Evolutionary conservation across 345 rosid species (phyloP).

Genomic region (Aquilaria sinensis): DNA sequence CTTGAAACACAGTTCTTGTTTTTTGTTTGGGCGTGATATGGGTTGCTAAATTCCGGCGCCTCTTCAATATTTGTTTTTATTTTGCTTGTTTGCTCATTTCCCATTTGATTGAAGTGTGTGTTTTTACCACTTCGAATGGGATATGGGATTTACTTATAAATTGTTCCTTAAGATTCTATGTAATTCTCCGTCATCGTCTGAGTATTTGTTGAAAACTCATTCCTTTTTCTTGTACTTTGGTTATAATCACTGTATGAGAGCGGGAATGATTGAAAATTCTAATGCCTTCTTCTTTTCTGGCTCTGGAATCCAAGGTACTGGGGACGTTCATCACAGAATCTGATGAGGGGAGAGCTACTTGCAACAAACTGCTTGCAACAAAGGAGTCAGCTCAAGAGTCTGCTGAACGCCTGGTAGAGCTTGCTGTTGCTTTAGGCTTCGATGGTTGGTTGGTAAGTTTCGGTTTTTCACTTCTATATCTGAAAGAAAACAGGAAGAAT

Average conservation of each 20-base stretch:
- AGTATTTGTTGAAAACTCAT: too few species aligned
- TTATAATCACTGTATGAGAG: neutral
- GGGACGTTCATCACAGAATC: constrained; percentile 89
- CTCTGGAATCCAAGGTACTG: constrained; percentile 45
- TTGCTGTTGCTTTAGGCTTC: constrained; percentile 57
- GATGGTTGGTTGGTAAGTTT: constrained; percentile 88
- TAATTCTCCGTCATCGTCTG: too few species aligned
- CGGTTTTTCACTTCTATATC: neutral
- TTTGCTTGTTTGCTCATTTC: neutral
- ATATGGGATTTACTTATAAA: too few species aligned
- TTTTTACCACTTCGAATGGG: too few species aligned
- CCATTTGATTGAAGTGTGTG: neutral
- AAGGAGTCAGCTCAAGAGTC: constrained; percentile 61
- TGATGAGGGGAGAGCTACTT: constrained; percentile 59
- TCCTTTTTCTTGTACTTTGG: neutral
- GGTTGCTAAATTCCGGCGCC: neutral
- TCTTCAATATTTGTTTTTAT: neutral
- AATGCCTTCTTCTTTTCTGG: constrained; percentile 8
- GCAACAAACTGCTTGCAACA: constrained; percentile 53
- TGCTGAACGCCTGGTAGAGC: constrained; percentile 72
- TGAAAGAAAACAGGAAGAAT: neutral
- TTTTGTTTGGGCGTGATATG: neutral
- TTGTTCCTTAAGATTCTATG: too few species aligned
- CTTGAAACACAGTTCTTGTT: neutral
- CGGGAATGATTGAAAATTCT: neutral